phyloP scores from a whole-genome alignment of 306 rosid genomes.

The Lithocarpus polystachyus region DNA sequence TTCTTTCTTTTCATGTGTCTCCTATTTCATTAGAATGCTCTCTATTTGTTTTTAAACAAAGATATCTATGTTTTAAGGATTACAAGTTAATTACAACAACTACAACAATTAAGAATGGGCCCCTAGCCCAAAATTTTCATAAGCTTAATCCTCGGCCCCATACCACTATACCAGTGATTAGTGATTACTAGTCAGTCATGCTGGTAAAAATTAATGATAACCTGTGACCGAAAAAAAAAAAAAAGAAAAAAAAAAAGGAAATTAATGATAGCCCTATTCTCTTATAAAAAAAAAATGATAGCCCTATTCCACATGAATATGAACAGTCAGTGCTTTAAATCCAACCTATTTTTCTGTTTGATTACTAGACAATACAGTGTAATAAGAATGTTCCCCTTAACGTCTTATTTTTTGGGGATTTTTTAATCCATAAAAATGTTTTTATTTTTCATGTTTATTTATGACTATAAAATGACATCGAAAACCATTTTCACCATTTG shows the following conservation, averaged over 20 bases:
- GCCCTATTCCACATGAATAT: not conserved
- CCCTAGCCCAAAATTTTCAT: not conserved
- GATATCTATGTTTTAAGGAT: no score
- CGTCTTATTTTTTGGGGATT: no score
- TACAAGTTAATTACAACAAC: not conserved
- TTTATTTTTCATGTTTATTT: no score
- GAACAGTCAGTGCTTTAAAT: not conserved
- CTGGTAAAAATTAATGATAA: conserved; percentile 19
- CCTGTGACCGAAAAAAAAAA: not conserved
- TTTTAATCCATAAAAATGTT: no score
- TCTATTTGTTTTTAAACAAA: no score
- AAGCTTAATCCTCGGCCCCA: conserved; percentile 1
- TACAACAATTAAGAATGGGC: not conserved
- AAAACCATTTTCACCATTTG: no score
- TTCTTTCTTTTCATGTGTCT: no score
- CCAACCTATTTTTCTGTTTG: not conserved
- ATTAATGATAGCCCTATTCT: conserved; percentile 10
- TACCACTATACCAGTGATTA: not conserved
- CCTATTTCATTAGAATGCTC: no score
- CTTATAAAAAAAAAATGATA: not conserved
- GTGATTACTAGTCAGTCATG: conserved; percentile 26
- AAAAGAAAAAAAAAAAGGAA: no score
- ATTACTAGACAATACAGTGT: not conserved
- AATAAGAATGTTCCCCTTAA: not conserved
- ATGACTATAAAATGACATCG: no score